A percentile compares a stretch with the other conserved stretches of the same genome.
Conservation (phyloP, 1,139 yeast species). For the Pneumocystis carinii region DNA sequence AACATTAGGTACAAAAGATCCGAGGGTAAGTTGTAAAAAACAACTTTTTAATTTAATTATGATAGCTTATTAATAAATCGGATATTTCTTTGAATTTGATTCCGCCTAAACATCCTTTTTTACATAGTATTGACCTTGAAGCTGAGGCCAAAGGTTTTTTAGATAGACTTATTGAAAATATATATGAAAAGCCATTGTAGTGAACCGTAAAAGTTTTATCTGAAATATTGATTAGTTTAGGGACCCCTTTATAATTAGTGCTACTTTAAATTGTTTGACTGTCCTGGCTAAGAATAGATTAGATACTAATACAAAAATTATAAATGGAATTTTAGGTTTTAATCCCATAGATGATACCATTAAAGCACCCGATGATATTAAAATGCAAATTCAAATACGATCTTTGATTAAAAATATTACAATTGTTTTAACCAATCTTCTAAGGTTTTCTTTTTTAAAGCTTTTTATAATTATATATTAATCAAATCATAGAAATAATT, state of each 20-base stretch:
- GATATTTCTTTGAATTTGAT: constrained; percentile 48
- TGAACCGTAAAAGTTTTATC: constrained; percentile 1
- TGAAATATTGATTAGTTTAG: constrained; percentile 2
- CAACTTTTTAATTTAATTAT: constrained; percentile 5
- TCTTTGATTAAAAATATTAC: constrained; percentile 27
- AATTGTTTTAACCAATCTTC: constrained; percentile 23
- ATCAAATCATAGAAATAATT: constrained; percentile 8
- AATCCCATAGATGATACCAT: constrained; percentile 19
- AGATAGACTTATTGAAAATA: constrained; percentile 43
- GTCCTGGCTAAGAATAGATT: constrained; percentile 25
- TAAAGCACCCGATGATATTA: constrained; percentile 15
- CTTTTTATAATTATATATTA: constrained; percentile 17
- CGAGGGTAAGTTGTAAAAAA: constrained; percentile 19
- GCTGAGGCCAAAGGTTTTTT: constrained; percentile 59
- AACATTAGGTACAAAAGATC: constrained; percentile 32
- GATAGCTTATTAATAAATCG: constrained; percentile 17
- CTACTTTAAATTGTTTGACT: constrained; percentile 26
- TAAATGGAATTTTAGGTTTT: constrained; percentile 24
- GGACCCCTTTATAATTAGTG: constrained; percentile 20
- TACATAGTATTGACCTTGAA: constrained; percentile 42
- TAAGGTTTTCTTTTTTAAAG: constrained; percentile 14
- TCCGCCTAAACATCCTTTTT: constrained; percentile 50
- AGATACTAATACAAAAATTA: constrained; percentile 21
- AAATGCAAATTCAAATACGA: constrained; percentile 21
- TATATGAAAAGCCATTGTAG: constrained; percentile 35